phyloP scores from a whole-genome alignment of 768 basidiomycete species.

The Grammothele lineata region DNA sequence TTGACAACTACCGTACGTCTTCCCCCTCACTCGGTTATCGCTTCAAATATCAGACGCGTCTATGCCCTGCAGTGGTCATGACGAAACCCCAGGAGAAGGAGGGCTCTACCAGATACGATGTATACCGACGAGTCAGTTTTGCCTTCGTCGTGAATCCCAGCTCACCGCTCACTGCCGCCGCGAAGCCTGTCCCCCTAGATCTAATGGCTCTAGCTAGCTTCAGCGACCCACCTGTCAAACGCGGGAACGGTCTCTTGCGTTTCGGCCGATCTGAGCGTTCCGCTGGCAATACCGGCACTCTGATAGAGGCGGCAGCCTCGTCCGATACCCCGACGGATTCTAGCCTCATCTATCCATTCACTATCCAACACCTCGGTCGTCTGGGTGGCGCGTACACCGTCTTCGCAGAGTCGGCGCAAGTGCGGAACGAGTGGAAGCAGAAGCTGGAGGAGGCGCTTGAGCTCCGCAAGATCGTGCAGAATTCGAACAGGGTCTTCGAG shows the following conservation, averaged over 20 bases:
- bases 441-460: slow-evolving; percentile 88
- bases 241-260: slow-evolving; percentile 68
- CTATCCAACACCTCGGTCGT: slow-evolving; percentile 84
- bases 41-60: too few species aligned
- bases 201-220: slow-evolving; percentile 83
- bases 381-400: slow-evolving; percentile 83
- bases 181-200: slow-evolving; percentile 88
- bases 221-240: slow-evolving; percentile 72
- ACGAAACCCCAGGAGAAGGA: slow-evolving; percentile 83
- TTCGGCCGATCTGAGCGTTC: slow-evolving; percentile 41
- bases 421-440: slow-evolving; percentile 82
- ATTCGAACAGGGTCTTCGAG: slow-evolving; percentile 93
- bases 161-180: neutral
- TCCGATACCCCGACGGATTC: slow-evolving; percentile 54
- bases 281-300: slow-evolving; percentile 21
- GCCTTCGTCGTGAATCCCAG: too few species aligned
- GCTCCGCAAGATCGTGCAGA: slow-evolving; percentile 80
- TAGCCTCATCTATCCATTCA: slow-evolving; percentile 81
- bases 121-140: slow-evolving; percentile 68
- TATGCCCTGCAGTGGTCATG: slow-evolving; percentile 73
- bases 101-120: slow-evolving; percentile 68
- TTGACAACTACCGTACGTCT: slow-evolving; percentile 88
- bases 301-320: slow-evolving; percentile 25
- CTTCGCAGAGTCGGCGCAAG: slow-evolving; percentile 77
- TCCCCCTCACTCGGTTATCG: too few species aligned